Base-by-base conservation (phyloP, 164 flowering plant genomes). In the Piper longum region DNA sequence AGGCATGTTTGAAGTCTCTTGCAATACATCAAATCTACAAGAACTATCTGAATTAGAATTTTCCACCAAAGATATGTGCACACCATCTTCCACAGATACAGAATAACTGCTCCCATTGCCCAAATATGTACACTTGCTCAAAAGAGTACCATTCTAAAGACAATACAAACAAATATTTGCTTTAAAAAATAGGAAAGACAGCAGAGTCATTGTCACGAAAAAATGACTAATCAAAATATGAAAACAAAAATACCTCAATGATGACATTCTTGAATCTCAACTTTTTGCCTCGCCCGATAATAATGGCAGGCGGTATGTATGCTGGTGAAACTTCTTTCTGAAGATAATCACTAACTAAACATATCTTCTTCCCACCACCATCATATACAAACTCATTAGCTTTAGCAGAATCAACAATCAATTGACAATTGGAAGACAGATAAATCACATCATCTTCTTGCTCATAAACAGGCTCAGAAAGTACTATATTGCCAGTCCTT, bases 251-350 rank as follows among this genome's bases (percentile, higher is more conserved):
- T 85, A 91, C 99, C 99, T 95, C 87, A 67, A 95, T 83, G 70
- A 83, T 95, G 14, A 95, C 95, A 81, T 95, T 95, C 43, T 79
- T 75, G 74, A 95, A 95, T 64, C 84, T 87, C 84, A 95, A 66
- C 80, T 76, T 87, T 79, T 95, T 91, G 40, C 95, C 87, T 64
- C 86, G 82, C 43, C 99, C 99, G 75, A 95, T 72, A 18, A 95
- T 68, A 69, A 95, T 80, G 57, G 91, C 81, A 54, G 95, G 93
- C 45, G 56, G 78, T 66, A 55, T 67, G 43, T 75, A 79, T 3
- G 64, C 57, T 54, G 78, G 66, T 11, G 65, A 69, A 17, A 48
- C 55, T 63, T 78, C 92, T 72, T 83, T 87, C 39, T n/a, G 52
- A 69, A 81, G 81, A 8, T 42, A 61, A 66, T 79, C 84, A 61